A percentile compares a stretch with the other conserved stretches of the same genome.
Evolutionary conservation across 257 asterid species (phyloP).

Genomic region (Plantago major): DNA sequence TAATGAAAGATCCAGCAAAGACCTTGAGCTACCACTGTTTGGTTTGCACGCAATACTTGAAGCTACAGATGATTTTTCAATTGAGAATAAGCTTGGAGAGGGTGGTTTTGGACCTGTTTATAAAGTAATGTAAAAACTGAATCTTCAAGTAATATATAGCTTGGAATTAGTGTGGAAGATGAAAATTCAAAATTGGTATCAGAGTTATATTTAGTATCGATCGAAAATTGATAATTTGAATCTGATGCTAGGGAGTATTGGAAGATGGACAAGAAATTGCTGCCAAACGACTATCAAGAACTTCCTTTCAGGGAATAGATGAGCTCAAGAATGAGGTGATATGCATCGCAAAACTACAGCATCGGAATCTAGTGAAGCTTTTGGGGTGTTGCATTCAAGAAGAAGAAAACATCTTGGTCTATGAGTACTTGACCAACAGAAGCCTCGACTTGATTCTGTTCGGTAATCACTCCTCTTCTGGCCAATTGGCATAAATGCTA

Average conservation of each 20-base stretch:
- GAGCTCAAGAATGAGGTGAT: slow-evolving; percentile 52
- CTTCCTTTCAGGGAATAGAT: slow-evolving; percentile 44
- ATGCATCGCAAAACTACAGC: slow-evolving; percentile 47
- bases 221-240: neutral
- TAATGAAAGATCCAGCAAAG: slow-evolving; percentile 17
- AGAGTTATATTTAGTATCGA: too few species aligned
- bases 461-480: slow-evolving; percentile 30
- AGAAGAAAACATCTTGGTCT: slow-evolving; percentile 44
- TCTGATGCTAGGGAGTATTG: slow-evolving; percentile 32
- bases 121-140: too few species aligned
- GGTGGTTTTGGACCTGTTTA: slow-evolving; percentile 66
- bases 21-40: slow-evolving; percentile 35
- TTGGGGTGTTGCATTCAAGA: slow-evolving; percentile 45
- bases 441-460: slow-evolving; percentile 48
- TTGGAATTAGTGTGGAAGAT: too few species aligned
- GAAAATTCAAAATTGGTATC: too few species aligned
- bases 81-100: slow-evolving; percentile 39
- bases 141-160: too few species aligned
- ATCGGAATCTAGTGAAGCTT: slow-evolving; percentile 54
- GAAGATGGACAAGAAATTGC: slow-evolving; percentile 45
- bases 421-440: slow-evolving; percentile 46
- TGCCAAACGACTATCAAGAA: slow-evolving; percentile 42
- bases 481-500: too few species aligned
- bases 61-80: slow-evolving; percentile 42
- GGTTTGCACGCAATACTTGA: slow-evolving; percentile 21